These are phyloP conservation scores for Blastomyces gilchristii DNA, from an alignment of 2,329 filamentous ascomycete species.

Conservation along the genomic window DNA sequence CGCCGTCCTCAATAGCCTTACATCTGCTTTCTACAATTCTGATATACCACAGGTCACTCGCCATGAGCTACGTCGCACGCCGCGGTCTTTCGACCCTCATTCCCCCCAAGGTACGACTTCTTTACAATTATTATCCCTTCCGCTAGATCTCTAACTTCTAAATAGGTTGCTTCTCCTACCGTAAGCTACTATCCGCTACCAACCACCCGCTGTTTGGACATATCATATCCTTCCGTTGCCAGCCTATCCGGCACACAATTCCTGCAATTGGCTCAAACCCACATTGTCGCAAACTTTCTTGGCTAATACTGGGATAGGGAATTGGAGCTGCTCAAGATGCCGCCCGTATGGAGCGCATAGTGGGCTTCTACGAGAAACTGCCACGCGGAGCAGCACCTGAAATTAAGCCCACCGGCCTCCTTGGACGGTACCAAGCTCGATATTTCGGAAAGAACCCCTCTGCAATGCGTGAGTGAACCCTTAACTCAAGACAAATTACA, in stretches of 20 bases:
- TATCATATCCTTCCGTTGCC: slow-evolving; percentile 6
- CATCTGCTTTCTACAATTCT: background rate
- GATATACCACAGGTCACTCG: slow-evolving; percentile 36
- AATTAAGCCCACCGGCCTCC: slow-evolving; percentile 66
- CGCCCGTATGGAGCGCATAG: slow-evolving; percentile 92
- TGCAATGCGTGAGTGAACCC: slow-evolving; percentile 62
- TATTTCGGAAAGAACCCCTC: slow-evolving; percentile 95
- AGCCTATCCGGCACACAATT: background rate
- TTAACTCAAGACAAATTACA: background rate
- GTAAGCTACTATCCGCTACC: slow-evolving; percentile 47
- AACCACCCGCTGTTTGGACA: background rate
- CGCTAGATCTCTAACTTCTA: slow-evolving; percentile 31
- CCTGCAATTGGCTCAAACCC: background rate
- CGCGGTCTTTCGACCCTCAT: slow-evolving; percentile 96
- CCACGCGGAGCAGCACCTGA: slow-evolving; percentile 84
- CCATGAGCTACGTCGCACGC: slow-evolving; percentile 86
- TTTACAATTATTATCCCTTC: background rate
- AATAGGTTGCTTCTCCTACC: slow-evolving; percentile 69
- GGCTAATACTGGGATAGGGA: slow-evolving; percentile 46
- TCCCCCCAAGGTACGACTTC: slow-evolving; percentile 75
- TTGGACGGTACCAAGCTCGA: slow-evolving; percentile 72
- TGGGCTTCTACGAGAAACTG: slow-evolving; percentile 98
- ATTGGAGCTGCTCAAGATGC: slow-evolving; percentile 93
- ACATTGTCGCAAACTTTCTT: background rate
- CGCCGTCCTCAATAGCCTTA: background rate